Evolutionary conservation across 2,329 filamentous ascomycete genomes (phyloP).

Genomic region (Verticillium albo-atrum): DNA sequence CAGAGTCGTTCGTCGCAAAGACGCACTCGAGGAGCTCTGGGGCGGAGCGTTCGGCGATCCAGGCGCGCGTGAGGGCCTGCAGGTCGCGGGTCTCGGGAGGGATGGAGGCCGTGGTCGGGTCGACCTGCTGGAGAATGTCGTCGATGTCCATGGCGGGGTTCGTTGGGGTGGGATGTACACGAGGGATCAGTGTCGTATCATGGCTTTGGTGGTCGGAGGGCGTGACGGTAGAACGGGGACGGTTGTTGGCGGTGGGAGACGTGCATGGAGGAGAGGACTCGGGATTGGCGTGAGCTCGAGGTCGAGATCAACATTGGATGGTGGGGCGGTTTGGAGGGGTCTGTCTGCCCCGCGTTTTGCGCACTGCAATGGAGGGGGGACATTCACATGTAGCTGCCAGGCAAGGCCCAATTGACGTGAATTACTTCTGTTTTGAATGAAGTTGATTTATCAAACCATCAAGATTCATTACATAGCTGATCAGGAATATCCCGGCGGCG

Average conservation of each 20-base stretch:
- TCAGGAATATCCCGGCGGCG: too few relatives aligned
- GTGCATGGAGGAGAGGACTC: background rate
- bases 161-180: background rate
- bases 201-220: background rate
- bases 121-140: constrained; percentile 72
- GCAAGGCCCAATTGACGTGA: too few relatives aligned
- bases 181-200: background rate
- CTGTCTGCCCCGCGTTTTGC: background rate
- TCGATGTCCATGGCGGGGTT: constrained; percentile 64
- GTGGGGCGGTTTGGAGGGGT: background rate
- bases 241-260: background rate
- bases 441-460: too few relatives aligned
- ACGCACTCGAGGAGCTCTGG: constrained; percentile 81
- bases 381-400: too few relatives aligned
- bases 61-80: constrained; percentile 83
- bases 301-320: background rate
- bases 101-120: constrained; percentile 50
- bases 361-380: too few relatives aligned
- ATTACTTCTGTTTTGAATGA: too few relatives aligned
- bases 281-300: background rate
- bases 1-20: too few relatives aligned
- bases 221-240: background rate
- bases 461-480: too few relatives aligned
- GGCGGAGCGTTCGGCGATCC: constrained; percentile 86
- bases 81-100: constrained; percentile 68